These are phyloP conservation scores for Cryptococcus sp. DNA, from an alignment of 1,284 basidiomycete species.

Conservation along the genomic window DNA sequence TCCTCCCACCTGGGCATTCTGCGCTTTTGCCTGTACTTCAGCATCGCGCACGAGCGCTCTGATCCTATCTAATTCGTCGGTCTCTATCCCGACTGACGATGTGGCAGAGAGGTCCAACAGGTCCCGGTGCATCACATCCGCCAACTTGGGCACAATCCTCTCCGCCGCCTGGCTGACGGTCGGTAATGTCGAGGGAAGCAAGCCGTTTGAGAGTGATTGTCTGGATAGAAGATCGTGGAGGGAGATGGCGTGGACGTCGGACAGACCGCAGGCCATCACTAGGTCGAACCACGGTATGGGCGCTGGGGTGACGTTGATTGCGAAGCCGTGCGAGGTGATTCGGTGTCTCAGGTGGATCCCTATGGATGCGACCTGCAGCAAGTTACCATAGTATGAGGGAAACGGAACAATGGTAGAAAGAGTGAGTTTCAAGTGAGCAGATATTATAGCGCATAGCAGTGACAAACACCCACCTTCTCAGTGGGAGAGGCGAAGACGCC, in stretches of 20 bases:
- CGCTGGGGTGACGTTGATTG: slow-evolving; percentile 83
- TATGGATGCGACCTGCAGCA: slow-evolving; percentile 85
- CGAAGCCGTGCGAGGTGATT: slow-evolving; percentile 92
- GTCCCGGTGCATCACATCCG: too few species aligned
- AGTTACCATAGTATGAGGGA: slow-evolving; percentile 46
- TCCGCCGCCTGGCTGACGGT: too few species aligned
- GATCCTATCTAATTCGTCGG: too few species aligned
- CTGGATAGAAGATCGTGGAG: slow-evolving; percentile 40
- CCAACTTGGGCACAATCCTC: too few species aligned
- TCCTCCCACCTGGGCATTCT: too few species aligned
- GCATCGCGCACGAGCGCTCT: too few species aligned
- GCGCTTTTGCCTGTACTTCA: too few species aligned
- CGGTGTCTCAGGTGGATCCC: slow-evolving; percentile 95
- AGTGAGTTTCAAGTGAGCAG: not conserved
- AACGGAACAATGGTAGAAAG: not conserved
- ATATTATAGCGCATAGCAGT: not conserved
- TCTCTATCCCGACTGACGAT: too few species aligned
- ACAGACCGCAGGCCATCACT: slow-evolving; percentile 89
- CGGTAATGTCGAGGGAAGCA: too few species aligned
- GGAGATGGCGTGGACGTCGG: slow-evolving; percentile 69
- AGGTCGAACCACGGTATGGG: slow-evolving; percentile 80
- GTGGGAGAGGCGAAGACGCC: slow-evolving; percentile 49
- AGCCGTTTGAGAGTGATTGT: too few species aligned
- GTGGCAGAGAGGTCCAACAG: too few species aligned
- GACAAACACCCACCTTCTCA: slow-evolving; percentile 44